Evolutionary conservation across 305 asterid genomes (phyloP).

Genomic region (Rubia balearica): DNA sequence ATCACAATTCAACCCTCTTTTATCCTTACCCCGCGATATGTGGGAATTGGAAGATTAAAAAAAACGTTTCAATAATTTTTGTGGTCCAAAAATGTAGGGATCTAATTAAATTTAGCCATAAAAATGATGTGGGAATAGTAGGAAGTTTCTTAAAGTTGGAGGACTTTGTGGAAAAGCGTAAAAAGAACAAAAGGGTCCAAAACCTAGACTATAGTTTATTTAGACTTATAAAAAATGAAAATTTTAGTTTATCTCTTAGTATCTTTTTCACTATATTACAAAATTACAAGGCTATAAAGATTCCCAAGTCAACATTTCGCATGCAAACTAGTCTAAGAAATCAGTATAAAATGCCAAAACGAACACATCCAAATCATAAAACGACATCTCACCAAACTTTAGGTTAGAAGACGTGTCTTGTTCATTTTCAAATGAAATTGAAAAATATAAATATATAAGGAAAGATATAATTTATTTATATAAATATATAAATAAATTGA

Average conservation of each 20-base stretch:
- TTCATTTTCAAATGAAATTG: too few species aligned
- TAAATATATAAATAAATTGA: not conserved
- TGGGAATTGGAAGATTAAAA: not conserved
- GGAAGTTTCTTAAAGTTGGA: not conserved
- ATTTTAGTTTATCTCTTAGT: not conserved
- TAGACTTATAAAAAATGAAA: not conserved
- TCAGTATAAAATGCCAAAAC: not conserved
- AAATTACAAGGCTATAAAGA: constrained; percentile 5
- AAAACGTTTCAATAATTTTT: not conserved
- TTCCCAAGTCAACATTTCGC: constrained; percentile 14
- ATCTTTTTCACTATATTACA: not conserved
- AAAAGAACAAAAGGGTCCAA: not conserved
- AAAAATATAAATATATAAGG: too few species aligned
- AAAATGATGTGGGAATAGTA: not conserved
- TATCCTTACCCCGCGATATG: too few species aligned
- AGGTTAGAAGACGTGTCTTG: not conserved
- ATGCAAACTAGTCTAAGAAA: constrained; percentile 11
- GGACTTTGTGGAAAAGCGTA: not conserved
- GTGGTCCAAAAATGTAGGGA: not conserved
- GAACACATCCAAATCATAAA: not conserved
- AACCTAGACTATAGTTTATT: not conserved
- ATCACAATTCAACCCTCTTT: not conserved
- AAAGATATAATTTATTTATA: too few species aligned
- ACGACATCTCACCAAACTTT: not conserved
- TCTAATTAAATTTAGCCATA: not conserved